Conservation (phyloP, 2,329 filamentous ascomycete species). For the Aspergillus sp. region DNA sequence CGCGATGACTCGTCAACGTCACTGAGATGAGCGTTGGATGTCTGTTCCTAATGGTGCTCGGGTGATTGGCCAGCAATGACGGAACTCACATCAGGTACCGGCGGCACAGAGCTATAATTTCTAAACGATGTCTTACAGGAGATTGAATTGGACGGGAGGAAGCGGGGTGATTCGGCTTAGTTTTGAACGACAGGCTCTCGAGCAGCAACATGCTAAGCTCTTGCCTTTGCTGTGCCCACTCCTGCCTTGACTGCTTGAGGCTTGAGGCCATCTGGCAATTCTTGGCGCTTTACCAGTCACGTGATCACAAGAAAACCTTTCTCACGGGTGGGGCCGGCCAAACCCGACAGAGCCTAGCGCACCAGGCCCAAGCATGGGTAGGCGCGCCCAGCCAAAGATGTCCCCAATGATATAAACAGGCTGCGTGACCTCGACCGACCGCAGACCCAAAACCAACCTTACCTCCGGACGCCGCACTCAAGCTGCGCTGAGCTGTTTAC, state of each 20-base stretch:
- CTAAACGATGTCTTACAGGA: neutral
- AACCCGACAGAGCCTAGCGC: conserved; percentile 34
- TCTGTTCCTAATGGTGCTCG: neutral
- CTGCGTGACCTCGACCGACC: conserved; percentile 48
- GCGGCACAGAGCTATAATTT: neutral
- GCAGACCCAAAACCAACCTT: conserved; percentile 16
- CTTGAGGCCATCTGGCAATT: conserved; percentile 42
- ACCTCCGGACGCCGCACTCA: conserved; percentile 5
- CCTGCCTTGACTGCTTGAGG: neutral
- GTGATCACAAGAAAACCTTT: conserved; percentile 35
- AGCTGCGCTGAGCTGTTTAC: conserved; percentile 13
- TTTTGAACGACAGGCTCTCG: neutral
- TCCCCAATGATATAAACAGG: conserved; percentile 54
- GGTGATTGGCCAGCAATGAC: neutral
- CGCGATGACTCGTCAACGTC: conserved; percentile 10
- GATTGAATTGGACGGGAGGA: neutral
- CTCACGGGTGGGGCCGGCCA: conserved; percentile 33
- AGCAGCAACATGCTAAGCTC: neutral
- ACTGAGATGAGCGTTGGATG: neutral
- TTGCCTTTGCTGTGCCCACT: neutral
- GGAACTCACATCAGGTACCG: neutral
- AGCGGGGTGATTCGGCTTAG: neutral
- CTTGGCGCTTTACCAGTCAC: conserved; percentile 36
- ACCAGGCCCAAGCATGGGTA: conserved; percentile 45
- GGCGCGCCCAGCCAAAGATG: conserved; percentile 44